Evolutionary conservation across 768 basidiomycete species (phyloP).

Genomic region (Suillus luteus): DNA sequence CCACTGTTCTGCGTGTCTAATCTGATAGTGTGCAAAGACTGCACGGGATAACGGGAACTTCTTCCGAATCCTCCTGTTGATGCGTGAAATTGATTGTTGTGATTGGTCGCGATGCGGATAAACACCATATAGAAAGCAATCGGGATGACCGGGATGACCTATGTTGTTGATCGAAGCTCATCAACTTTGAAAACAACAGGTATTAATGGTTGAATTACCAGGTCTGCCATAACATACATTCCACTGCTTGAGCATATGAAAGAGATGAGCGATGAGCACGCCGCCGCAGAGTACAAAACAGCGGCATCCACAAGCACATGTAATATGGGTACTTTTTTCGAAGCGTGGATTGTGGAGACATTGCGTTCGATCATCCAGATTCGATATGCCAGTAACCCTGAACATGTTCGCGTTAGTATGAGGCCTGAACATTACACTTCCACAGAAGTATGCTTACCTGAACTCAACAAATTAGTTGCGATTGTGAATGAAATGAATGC

Average conservation of each 20-base stretch:
- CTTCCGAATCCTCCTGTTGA: not conserved
- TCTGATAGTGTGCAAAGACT: not conserved
- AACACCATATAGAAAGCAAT: not conserved
- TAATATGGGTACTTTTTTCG: not conserved
- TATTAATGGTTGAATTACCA: not conserved
- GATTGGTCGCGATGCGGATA: not conserved
- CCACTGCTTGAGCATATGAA: not conserved
- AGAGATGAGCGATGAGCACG: not conserved
- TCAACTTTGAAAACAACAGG: not conserved
- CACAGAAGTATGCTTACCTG: not conserved
- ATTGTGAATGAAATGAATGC: not conserved
- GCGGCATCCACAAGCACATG: not conserved
- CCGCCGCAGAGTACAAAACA: not conserved
- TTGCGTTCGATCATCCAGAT: not conserved
- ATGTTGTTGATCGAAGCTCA: not conserved
- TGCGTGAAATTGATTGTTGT: not conserved
- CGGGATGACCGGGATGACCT: not conserved
- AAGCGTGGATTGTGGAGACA: not conserved
- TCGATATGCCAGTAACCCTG: not conserved
- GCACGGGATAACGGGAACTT: not conserved
- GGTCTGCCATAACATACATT: not conserved
- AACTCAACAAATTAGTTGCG: not conserved
- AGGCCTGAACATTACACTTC: not conserved
- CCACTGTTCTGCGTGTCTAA: not conserved
- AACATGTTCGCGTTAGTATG: not conserved